phyloP scores from a whole-genome alignment of 805 yeast species.

The Myxozyma udenii region DNA sequence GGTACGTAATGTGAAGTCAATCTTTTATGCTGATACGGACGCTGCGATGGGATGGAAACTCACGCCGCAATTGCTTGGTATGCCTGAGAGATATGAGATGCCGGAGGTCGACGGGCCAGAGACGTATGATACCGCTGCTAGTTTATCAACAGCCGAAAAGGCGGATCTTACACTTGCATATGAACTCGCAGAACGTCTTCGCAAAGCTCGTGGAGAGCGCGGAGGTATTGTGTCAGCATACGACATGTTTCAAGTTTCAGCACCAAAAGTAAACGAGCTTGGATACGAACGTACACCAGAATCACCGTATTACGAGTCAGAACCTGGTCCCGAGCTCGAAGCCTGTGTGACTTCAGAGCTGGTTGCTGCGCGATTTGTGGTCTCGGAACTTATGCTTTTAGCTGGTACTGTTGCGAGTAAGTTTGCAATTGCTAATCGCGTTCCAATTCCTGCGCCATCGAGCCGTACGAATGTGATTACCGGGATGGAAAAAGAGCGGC shows the following conservation, averaged over 20 bases:
- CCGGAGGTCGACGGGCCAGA: not conserved
- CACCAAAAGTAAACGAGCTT: not conserved
- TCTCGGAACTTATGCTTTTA: slow-evolving; percentile 78
- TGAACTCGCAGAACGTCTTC: slow-evolving; percentile 2
- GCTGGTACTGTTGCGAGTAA: slow-evolving; percentile 54
- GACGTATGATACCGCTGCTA: not conserved
- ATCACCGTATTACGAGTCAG: not conserved
- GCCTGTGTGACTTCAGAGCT: slow-evolving; percentile 34
- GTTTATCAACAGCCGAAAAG: slow-evolving; percentile 10
- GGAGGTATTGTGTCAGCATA: not conserved
- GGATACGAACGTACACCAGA: not conserved
- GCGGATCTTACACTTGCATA: slow-evolving; percentile 1
- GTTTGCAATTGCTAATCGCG: slow-evolving; percentile 26
- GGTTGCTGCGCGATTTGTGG: slow-evolving; percentile 56
- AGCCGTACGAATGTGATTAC: slow-evolving; percentile 8
- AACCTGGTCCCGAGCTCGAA: not conserved
- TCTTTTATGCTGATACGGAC: slow-evolving; percentile 68
- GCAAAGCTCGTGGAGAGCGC: not conserved
- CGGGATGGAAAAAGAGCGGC: not conserved
- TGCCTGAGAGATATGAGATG: slow-evolving; percentile 1
- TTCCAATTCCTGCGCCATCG: slow-evolving; percentile 36
- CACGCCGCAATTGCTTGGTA: slow-evolving; percentile 4
- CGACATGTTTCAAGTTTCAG: not conserved
- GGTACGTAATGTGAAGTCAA: slow-evolving; percentile 48
- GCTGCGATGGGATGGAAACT: slow-evolving; percentile 19